A percentile compares a stretch with the other conserved stretches of the same genome.
Conservation (phyloP, 1,284 basidiomycete genomes). For the Microbotryum saponariae region DNA sequence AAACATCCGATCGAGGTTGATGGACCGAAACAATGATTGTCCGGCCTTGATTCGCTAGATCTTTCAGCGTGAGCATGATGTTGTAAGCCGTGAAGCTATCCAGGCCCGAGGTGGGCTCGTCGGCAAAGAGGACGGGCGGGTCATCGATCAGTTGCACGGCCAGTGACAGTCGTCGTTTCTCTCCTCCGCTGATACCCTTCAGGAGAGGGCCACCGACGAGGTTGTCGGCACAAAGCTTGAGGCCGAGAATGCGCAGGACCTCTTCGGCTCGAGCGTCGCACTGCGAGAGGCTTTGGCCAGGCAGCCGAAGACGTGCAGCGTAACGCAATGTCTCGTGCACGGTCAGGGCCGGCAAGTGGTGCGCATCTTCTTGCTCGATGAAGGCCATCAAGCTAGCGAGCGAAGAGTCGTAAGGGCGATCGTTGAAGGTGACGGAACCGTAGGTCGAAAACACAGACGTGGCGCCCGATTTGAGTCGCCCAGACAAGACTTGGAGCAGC, state of each 20-base stretch:
- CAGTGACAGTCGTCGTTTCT: constrained; percentile 50
- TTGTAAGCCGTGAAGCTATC: constrained; percentile 48
- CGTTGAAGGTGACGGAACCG: constrained; percentile 43
- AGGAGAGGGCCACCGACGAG: constrained; percentile 46
- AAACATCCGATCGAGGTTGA: constrained; percentile 51
- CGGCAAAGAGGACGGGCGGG: constrained; percentile 47
- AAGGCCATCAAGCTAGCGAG: constrained; percentile 45
- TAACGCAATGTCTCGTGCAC: constrained; percentile 48
- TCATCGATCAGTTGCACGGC: constrained; percentile 49
- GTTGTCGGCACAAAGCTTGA: constrained; percentile 50
- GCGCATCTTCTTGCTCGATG: constrained; percentile 51
- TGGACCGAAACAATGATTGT: constrained; percentile 52
- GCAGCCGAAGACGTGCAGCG: constrained; percentile 49
- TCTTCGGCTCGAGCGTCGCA: constrained; percentile 48
- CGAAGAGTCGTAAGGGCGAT: constrained; percentile 33
- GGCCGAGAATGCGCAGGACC: constrained; percentile 47
- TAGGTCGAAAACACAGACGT: constrained; percentile 39
- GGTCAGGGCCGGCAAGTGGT: constrained; percentile 47
- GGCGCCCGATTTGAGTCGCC: constrained; percentile 41
- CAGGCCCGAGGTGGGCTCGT: constrained; percentile 44
- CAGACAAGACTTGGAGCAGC: constrained; percentile 47
- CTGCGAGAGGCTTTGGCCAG: constrained; percentile 42
- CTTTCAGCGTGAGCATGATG: constrained; percentile 45
- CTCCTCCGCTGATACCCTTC: constrained; percentile 50
- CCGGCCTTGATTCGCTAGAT: constrained; percentile 48